These are phyloP conservation scores for Crithidia sp. DNA, from an alignment of 208 protist species.

Conservation along the genomic window DNA sequence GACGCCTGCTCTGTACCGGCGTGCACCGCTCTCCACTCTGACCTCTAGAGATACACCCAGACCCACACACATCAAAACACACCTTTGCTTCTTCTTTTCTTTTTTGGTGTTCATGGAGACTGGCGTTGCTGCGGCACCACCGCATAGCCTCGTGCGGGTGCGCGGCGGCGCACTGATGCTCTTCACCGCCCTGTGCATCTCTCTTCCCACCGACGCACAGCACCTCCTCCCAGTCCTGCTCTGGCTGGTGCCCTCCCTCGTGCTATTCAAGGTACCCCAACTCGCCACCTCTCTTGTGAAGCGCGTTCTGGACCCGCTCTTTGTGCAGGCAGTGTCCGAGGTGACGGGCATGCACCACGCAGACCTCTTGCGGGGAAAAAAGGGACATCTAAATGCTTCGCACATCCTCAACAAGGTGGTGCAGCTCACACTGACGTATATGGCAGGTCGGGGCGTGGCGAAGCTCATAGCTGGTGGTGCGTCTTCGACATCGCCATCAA, in stretches of 20 bases:
- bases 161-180: constrained; percentile 30
- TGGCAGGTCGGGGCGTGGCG: not conserved
- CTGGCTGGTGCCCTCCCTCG: constrained; percentile 2
- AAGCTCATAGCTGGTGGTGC: not conserved
- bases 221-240: constrained; percentile 10
- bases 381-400: not conserved
- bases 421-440: not conserved
- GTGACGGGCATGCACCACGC: not conserved
- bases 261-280: not conserved
- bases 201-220: constrained; percentile 19
- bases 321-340: not conserved
- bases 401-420: not conserved
- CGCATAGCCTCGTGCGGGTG: constrained; percentile 26
- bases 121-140: not conserved
- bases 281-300: not conserved
- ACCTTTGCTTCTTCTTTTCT: not conserved
- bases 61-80: too few relatives aligned
- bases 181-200: constrained; percentile 24
- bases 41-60: too few relatives aligned
- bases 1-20: too few relatives aligned
- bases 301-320: not conserved
- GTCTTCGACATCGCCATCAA: not conserved
- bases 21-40: too few relatives aligned
- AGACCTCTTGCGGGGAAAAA: not conserved
- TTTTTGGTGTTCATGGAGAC: constrained; percentile 2